Evolutionary conservation across 1,284 basidiomycete species (phyloP).

Genomic region (Heterobasidion occidentale): DNA sequence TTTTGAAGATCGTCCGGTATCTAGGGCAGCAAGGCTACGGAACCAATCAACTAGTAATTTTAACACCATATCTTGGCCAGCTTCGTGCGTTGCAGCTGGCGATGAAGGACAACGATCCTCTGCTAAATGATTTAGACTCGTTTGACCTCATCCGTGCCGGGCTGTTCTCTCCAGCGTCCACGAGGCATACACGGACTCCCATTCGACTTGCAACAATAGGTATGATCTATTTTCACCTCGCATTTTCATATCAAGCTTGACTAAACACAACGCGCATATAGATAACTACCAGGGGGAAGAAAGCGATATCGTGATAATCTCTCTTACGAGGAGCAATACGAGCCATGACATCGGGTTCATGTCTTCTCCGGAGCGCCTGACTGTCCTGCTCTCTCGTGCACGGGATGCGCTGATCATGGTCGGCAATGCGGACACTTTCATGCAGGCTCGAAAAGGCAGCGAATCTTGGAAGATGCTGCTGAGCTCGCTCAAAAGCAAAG

Average conservation of each 20-base stretch:
- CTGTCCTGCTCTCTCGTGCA: constrained; percentile 58
- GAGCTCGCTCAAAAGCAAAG: constrained; percentile 26
- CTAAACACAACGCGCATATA: constrained; percentile 20
- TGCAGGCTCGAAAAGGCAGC: constrained; percentile 40
- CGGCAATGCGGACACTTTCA: constrained; percentile 54
- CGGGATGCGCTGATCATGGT: constrained; percentile 54
- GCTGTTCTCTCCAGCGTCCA: constrained; percentile 28
- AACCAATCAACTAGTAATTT: constrained; percentile 45
- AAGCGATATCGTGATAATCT: constrained; percentile 55
- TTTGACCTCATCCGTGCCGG: constrained; percentile 50
- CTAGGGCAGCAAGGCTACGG: constrained; percentile 61
- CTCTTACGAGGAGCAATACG: constrained; percentile 50
- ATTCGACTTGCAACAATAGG: constrained; percentile 58
- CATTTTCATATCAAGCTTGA: background rate
- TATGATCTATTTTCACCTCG: constrained; percentile 16
- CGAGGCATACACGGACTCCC: constrained; percentile 29
- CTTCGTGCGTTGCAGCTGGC: constrained; percentile 38
- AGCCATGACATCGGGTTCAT: constrained; percentile 57
- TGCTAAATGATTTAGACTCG: constrained; percentile 56
- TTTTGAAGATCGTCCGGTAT: constrained; percentile 56
- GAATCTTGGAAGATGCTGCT: constrained; percentile 44
- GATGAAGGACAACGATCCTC: constrained; percentile 44
- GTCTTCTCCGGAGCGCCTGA: constrained; percentile 56
- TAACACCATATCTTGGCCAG: constrained; percentile 65
- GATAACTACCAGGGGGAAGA: constrained; percentile 68